Conservation (phyloP, 257 asterid genomes). For the Thymus quinquecostatus region DNA sequence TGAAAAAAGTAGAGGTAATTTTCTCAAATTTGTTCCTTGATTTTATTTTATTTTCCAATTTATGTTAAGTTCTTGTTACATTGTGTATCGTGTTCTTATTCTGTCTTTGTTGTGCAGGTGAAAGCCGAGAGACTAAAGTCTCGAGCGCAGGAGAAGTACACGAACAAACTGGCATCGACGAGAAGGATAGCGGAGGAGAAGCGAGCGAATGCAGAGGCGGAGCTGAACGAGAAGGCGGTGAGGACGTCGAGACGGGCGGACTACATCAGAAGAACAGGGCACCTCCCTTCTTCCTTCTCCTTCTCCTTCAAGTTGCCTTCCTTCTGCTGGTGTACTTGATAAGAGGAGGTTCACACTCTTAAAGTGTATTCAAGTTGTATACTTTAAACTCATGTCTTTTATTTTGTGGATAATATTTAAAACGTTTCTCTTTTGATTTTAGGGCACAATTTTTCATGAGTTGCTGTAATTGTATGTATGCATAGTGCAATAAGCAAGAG, state of each 20-base stretch:
- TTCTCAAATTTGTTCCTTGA: not conserved
- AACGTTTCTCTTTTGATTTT: too few relatives aligned
- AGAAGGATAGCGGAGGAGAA: constrained; percentile 83
- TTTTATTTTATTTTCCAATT: too few relatives aligned
- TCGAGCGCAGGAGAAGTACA: constrained; percentile 72
- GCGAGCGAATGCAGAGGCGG: constrained; percentile 74
- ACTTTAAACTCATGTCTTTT: too few relatives aligned
- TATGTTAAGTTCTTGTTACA: too few relatives aligned
- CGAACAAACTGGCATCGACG: constrained; percentile 67
- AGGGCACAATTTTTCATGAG: too few relatives aligned
- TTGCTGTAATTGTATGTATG: too few relatives aligned
- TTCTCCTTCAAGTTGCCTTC: constrained; percentile 56
- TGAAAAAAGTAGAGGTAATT: constrained; percentile 75
- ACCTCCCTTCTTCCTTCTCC: constrained; percentile 66
- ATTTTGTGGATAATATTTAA: too few relatives aligned
- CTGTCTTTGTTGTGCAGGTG: constrained; percentile 37
- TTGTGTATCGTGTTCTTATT: not conserved
- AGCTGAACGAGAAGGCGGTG: constrained; percentile 67
- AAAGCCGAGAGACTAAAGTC: constrained; percentile 78
- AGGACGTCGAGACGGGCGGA: constrained; percentile 75
- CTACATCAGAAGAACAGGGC: constrained; percentile 76
- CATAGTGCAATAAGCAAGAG: too few relatives aligned
- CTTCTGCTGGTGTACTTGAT: constrained; percentile 48
- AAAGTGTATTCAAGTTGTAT: too few relatives aligned
- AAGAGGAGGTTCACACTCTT: too few relatives aligned